Evolutionary conservation across 495 filamentous ascomycete genomes (phyloP).

Genomic region (Lepidopterella palustris): DNA sequence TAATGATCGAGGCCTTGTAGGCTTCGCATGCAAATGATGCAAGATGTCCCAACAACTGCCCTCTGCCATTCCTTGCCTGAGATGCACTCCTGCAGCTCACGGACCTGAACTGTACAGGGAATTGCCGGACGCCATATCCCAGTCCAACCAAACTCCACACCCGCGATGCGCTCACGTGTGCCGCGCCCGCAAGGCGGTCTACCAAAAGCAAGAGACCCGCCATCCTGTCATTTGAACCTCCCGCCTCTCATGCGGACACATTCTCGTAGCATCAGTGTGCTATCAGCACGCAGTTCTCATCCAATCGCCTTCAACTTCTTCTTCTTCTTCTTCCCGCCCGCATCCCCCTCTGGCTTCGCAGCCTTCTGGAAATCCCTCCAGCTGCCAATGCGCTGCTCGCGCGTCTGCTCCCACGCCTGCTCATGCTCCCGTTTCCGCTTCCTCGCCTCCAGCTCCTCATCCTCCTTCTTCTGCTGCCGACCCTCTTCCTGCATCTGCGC

Average conservation of each 20-base stretch:
- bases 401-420: conserved; percentile 84
- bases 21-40: neutral
- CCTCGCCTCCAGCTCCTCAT: conserved; percentile 77
- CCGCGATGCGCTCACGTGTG: neutral
- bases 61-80: no score
- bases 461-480: conserved; percentile 75
- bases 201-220: neutral
- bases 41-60: neutral
- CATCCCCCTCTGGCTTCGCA: conserved; percentile 34
- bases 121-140: conserved; percentile 1
- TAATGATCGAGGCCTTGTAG: neutral
- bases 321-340: conserved; percentile 64
- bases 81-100: neutral
- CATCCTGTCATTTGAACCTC: neutral
- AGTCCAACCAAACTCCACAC: conserved; percentile 3
- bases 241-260: conserved; percentile 1
- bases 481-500: conserved; percentile 96
- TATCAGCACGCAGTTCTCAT: conserved; percentile 28
- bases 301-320: conserved; percentile 85
- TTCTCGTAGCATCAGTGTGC: neutral
- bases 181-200: neutral
- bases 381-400: conserved; percentile 85
- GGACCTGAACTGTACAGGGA: neutral
- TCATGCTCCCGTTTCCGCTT: conserved; percentile 93
- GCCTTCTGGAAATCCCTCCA: conserved; percentile 90